Evolutionary conservation across 306 rosid genomes (phyloP).

Genomic region (Acacia crassicarpa): DNA sequence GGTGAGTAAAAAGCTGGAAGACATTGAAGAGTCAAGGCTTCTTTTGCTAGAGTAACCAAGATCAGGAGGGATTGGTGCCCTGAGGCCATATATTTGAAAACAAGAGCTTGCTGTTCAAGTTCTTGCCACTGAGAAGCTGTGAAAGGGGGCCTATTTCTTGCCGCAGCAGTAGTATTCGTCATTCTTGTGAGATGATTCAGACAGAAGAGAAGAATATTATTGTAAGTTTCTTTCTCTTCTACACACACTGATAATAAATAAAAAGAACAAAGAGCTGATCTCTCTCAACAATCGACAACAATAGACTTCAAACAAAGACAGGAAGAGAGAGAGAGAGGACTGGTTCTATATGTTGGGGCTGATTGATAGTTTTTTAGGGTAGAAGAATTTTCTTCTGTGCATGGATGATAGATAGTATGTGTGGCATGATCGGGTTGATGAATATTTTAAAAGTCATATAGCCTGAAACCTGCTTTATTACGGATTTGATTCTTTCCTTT

Average conservation of each 20-base stretch:
- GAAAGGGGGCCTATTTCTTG: constrained; percentile 45
- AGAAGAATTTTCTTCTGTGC: constrained; percentile 55
- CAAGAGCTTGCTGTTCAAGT: too few relatives aligned
- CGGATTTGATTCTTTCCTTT: too few relatives aligned
- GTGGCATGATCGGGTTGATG: constrained; percentile 53
- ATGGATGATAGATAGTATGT: constrained; percentile 41
- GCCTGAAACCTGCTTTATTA: constrained; percentile 25
- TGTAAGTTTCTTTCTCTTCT: neutral
- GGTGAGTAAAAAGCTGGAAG: constrained; percentile 86
- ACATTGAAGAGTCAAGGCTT: constrained; percentile 74
- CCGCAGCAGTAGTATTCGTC: constrained; percentile 38
- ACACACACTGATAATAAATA: neutral
- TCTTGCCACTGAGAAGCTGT: too few relatives aligned
- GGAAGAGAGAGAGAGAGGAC: too few relatives aligned
- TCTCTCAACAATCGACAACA: neutral
- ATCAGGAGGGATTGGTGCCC: constrained; percentile 89
- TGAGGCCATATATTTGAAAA: constrained; percentile 26
- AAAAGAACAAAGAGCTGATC: neutral
- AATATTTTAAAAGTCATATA: constrained; percentile 44
- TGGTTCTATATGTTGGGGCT: constrained; percentile 25
- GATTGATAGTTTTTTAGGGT: neutral
- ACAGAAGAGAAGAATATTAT: neutral
- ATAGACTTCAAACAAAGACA: constrained; percentile 33
- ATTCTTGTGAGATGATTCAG: constrained; percentile 26
- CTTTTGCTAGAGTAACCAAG: constrained; percentile 78